Conservation (phyloP, 1,284 basidiomycete genomes). For the Sanghuangporus sanghuang region DNA sequence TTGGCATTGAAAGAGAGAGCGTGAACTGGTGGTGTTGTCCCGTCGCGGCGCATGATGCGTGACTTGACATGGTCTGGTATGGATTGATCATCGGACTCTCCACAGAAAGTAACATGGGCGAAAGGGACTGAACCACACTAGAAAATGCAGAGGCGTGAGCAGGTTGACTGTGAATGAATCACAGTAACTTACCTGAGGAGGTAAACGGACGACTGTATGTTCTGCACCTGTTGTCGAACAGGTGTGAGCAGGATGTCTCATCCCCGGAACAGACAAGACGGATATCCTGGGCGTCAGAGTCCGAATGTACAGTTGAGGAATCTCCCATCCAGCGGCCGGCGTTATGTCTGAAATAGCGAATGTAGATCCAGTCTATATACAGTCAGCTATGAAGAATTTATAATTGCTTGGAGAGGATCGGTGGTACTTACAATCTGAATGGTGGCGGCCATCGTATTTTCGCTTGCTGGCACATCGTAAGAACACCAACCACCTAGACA, state of each 20-base stretch:
- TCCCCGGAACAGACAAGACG: constrained; percentile 40
- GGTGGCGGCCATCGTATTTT: constrained; percentile 27
- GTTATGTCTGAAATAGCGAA: constrained; percentile 49
- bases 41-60: constrained; percentile 30
- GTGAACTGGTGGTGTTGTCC: constrained; percentile 33
- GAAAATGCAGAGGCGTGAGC: neutral
- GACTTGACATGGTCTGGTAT: constrained; percentile 32
- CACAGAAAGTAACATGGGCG: constrained; percentile 40
- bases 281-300: constrained; percentile 38
- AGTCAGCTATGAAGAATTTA: neutral
- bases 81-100: constrained; percentile 35
- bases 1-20: constrained; percentile 39
- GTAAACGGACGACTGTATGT: constrained; percentile 46
- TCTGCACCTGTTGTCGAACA: constrained; percentile 40
- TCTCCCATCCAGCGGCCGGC: constrained; percentile 46
- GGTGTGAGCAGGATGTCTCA: constrained; percentile 36
- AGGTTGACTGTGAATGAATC: neutral
- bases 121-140: constrained; percentile 48
- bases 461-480: neutral
- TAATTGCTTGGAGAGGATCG: neutral
- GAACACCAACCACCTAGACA: constrained; percentile 23
- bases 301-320: constrained; percentile 39
- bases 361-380: constrained; percentile 26
- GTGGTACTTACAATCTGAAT: constrained; percentile 18
- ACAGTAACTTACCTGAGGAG: constrained; percentile 35